Conservation (phyloP, 352 stramenopile species). For the Blastocystis sp. region DNA sequence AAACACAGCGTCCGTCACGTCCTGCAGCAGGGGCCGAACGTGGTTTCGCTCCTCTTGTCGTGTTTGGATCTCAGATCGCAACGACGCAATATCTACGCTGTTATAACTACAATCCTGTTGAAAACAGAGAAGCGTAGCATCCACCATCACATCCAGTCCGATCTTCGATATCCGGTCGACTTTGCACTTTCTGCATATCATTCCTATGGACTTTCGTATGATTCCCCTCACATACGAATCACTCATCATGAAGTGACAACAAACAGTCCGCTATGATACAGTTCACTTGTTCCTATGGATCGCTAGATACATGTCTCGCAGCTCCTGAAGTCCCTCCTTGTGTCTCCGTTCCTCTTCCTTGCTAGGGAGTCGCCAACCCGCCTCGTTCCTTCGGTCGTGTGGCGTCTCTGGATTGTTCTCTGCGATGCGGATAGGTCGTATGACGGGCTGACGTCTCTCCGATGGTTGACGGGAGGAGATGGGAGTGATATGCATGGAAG, state of each 20-base stretch:
- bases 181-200: neutral
- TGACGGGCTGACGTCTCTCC: no score
- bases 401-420: no score
- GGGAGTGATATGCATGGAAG: neutral
- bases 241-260: neutral
- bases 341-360: neutral
- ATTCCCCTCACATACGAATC: neutral
- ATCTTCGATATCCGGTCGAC: neutral
- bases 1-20: neutral
- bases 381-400: neutral
- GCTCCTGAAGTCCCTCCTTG: neutral
- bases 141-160: neutral
- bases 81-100: neutral
- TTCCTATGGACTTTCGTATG: neutral
- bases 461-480: no score
- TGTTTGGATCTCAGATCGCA: neutral
- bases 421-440: no score
- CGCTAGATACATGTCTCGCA: neutral
- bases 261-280: constrained; percentile 1
- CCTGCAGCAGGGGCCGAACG: neutral
- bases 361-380: neutral
- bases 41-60: neutral
- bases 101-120: neutral
- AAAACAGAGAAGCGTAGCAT: neutral
- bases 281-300: neutral